A percentile compares a stretch with the other conserved stretches of the same genome.
These are phyloP conservation scores for Sphagnurus paluster DNA, from an alignment of 1,284 basidiomycete species.

Conservation along the genomic window DNA sequence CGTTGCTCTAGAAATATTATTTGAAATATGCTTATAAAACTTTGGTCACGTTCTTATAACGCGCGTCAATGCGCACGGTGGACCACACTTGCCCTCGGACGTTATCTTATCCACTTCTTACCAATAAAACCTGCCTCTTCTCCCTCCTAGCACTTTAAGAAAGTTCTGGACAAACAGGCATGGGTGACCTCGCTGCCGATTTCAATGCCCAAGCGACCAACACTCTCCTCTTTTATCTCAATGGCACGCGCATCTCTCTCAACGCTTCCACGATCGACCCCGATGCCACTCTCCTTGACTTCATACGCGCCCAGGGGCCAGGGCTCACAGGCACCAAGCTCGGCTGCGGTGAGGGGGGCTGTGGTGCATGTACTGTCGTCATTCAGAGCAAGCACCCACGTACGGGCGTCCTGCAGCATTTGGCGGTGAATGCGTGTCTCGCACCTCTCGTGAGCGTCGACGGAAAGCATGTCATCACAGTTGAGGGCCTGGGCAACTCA, in stretches of 20 bases:
- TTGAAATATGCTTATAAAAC: no score
- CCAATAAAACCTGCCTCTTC: no score
- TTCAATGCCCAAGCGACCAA: constrained; percentile 3
- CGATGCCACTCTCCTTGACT: constrained; percentile 18
- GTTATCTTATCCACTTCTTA: no score
- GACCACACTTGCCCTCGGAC: no score
- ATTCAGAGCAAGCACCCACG: constrained; percentile 16
- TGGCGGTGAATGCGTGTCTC: constrained; percentile 16
- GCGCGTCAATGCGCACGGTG: no score
- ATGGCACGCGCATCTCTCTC: constrained; percentile 16
- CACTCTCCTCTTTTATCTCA: constrained; percentile 19
- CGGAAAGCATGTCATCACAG: constrained; percentile 17
- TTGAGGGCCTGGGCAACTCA: constrained; percentile 15
- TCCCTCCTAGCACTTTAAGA: no score
- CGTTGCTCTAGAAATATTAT: no score
- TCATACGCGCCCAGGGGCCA: constrained; percentile 17
- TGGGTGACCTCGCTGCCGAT: neutral
- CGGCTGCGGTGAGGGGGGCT: constrained; percentile 16
- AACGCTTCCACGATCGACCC: constrained; percentile 14
- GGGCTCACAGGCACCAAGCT: constrained; percentile 17
- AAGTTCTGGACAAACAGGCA: no score
- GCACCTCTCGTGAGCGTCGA: constrained; percentile 17
- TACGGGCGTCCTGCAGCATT: constrained; percentile 14
- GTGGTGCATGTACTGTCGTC: constrained; percentile 18
- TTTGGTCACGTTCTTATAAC: no score